Base-by-base conservation (phyloP, 345 rosid genomes). In the Fremontodendron californicum region DNA sequence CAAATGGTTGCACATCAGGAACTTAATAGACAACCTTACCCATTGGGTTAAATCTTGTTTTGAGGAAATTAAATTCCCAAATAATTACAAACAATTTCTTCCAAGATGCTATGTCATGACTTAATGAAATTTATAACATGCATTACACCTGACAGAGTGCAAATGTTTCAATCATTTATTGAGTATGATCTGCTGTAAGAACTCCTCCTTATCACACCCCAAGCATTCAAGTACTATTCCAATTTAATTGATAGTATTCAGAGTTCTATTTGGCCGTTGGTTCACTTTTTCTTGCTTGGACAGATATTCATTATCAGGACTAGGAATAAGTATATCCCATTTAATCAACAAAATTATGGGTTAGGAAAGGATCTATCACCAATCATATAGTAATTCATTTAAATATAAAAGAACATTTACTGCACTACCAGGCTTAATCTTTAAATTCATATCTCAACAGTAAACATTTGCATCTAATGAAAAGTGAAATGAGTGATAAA, bases 21-120 rank as follows among this genome's bases (percentile, higher is more conserved):
- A 72, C 75, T n/a, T 54, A 52, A 13, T 51, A 54, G 58, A 71
- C 23, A 33, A 33, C 64, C 49, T 72, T 57, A 66, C 45, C 29
- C 75, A 37, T 6, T 31, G 49, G 33, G 33, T 15, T 49, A 64
- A 75, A 63, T 40, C 72, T 16, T n/a, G 46, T 51, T 48, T 75
- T 45, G 12, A 15, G 25, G 23, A 10, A 66, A 39, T 65, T 10
- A 66, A 54, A 13, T 21, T 39, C 10, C 51, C 25, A 57, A 69
- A 42, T 15, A 8, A 7, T 77, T 45, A 27, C 45, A 71, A 78
- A 13, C 31, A 49, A 46, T 19, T 8, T 67, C 71, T 62, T 61
- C 57, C 65, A 71, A 16, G 62, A 40, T 39, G 7, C 35, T 45
- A 25, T 21, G 6, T 31, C 27, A 31, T 66, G 74, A 6, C 39